Evolutionary conservation across 2,329 filamentous ascomycete species (phyloP).

Genomic region (Apiospora koreana): DNA sequence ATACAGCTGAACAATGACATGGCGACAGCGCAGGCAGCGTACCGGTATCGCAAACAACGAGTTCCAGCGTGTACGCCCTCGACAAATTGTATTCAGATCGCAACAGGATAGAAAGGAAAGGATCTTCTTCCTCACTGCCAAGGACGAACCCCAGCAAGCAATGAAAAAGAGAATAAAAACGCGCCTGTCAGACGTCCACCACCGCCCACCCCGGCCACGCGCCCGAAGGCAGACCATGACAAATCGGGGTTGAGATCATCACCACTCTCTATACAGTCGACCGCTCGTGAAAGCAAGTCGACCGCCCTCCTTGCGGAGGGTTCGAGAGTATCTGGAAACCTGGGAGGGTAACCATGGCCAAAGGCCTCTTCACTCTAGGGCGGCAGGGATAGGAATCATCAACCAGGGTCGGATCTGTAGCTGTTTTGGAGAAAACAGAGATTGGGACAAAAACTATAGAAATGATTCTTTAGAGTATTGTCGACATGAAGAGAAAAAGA

Average conservation of each 20-base stretch:
- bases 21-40: too few relatives aligned
- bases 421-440: slow-evolving; percentile 91
- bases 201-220: slow-evolving; percentile 75
- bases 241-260: slow-evolving; percentile 87
- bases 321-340: slow-evolving; percentile 46
- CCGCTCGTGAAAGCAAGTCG: slow-evolving; percentile 15
- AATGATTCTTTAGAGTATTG: slow-evolving; percentile 78
- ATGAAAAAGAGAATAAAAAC: slow-evolving; percentile 56
- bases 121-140: slow-evolving; percentile 53
- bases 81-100: too few relatives aligned
- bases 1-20: too few relatives aligned
- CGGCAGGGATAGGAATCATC: slow-evolving; percentile 88
- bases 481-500: slow-evolving; percentile 58
- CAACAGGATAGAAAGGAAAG: too few relatives aligned
- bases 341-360: slow-evolving; percentile 36
- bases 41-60: too few relatives aligned
- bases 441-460: slow-evolving; percentile 91
- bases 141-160: slow-evolving; percentile 48
- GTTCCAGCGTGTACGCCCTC: too few relatives aligned
- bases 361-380: slow-evolving; percentile 80
- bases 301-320: slow-evolving; percentile 65
- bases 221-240: slow-evolving; percentile 70
- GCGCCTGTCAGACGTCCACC: slow-evolving; percentile 87
- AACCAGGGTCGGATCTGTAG: slow-evolving; percentile 94
- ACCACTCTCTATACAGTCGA: slow-evolving; percentile 79